Base-by-base conservation (phyloP, 306 rosid species). In the Erythrophleum fordii region DNA sequence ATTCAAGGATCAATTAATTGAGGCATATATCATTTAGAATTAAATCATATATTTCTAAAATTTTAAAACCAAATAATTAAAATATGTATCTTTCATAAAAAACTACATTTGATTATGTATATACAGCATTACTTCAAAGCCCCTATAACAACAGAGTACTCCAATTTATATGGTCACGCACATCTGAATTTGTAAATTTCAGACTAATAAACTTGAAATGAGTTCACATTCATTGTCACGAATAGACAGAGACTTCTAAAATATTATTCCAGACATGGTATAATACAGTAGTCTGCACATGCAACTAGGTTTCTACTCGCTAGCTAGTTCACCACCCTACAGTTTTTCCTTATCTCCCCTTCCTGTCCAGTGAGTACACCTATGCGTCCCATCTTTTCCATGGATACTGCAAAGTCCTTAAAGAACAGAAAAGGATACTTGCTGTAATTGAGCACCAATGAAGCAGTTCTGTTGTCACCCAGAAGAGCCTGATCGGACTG, bases 401-500 rank as follows among this genome's bases (percentile, higher is more conserved):
- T 82, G 18, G 99, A 93, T 4, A 75, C 86, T 0, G 86, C 92
- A 71, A 91, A 95, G 77, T 95, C 97, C 83, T 46, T 79, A 37
- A 73, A 80, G 59, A 95, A 95, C 72, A 82, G 70, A 70, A 23
- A 5, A 17, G 99, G 94, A 51, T 74, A 90, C 68, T 67, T 84
- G 89, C 91, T 91, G 58, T 95, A 95, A 37, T 41, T 48, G 18
- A 6, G 52, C 29, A 95, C 97, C 82, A 90, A 69, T 3, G 93
- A 44, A 44, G 96, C 85, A 31, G 94, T 91, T 0, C 71, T 83
- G 12, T 67, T 88, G 77, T 95, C 89, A 31, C 73, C 78, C 87
- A 91, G 45, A 17, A 91, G 96, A 58, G 84, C 96, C 77, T 95
- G 97, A 79, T 95, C 98, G 16, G 99, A 87, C 62, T 88, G 91